Conservation (phyloP, 129 eudicot species). For the Deinandra increscens region DNA sequence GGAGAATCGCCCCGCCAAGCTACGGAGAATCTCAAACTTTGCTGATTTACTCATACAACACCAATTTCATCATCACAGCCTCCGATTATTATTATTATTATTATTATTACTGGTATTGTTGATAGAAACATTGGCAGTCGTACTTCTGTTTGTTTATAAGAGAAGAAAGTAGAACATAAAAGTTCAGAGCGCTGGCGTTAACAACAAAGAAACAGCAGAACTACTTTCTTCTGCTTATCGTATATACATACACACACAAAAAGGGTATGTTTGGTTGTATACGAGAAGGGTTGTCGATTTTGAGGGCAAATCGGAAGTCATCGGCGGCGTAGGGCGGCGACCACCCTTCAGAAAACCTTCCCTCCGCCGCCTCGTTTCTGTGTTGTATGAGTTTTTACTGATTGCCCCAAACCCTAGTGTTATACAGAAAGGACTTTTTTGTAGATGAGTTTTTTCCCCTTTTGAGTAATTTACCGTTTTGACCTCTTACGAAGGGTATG, state of each 20-base stretch:
- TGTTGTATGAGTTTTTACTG: conserved; percentile 20
- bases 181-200: not conserved
- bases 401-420: conserved; percentile 28
- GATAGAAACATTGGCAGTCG: too few species aligned
- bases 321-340: conserved; percentile 42
- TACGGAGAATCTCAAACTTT: conserved; percentile 23
- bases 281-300: conserved; percentile 37
- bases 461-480: conserved; percentile 14
- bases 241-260: too few species aligned
- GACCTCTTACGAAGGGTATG: not conserved
- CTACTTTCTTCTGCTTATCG: too few species aligned
- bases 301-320: conserved; percentile 25
- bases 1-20: conserved; percentile 44
- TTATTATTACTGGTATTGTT: too few species aligned
- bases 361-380: conserved; percentile 28
- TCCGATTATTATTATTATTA: conserved; percentile 4
- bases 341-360: conserved; percentile 37
- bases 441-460: not conserved
- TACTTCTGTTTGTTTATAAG: not conserved
- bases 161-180: not conserved
- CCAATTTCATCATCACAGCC: conserved; percentile 37
- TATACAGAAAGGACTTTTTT: not conserved
- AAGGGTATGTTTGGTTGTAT: too few species aligned
- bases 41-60: conserved; percentile 30
- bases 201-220: not conserved